A percentile compares a stretch with the other conserved stretches of the same genome.
phyloP scores from a whole-genome alignment of 1,284 basidiomycete genomes.

The Sanghuangporus baumii region DNA sequence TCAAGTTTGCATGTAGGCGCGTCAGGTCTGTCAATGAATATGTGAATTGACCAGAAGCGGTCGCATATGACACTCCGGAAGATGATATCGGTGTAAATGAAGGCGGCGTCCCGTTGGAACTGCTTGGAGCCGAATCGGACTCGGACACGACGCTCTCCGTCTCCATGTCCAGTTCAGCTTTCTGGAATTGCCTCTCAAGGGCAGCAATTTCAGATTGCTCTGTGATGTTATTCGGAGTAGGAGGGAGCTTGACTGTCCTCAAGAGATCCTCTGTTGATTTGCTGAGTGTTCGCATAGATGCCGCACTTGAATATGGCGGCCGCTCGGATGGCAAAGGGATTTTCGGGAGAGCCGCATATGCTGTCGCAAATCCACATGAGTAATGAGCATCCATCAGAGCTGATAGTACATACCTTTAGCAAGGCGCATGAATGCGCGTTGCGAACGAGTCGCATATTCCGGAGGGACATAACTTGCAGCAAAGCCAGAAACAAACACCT shows the following conservation, averaged over 20 bases:
- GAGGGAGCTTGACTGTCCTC: slow-evolving; percentile 43
- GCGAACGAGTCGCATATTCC: slow-evolving; percentile 63
- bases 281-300: slow-evolving; percentile 25
- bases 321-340: slow-evolving; percentile 26
- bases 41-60: slow-evolving; percentile 10
- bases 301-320: slow-evolving; percentile 18
- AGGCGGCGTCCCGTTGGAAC: slow-evolving; percentile 14
- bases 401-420: slow-evolving; percentile 55
- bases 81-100: slow-evolving; percentile 20
- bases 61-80: slow-evolving; percentile 3
- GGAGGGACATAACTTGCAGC: slow-evolving; percentile 57
- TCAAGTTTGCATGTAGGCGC: slow-evolving; percentile 66
- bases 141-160: slow-evolving; percentile 17
- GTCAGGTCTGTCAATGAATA: slow-evolving; percentile 33
- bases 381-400: slow-evolving; percentile 2
- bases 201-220: slow-evolving; percentile 51
- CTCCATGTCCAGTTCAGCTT: slow-evolving; percentile 25
- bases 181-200: slow-evolving; percentile 41
- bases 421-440: slow-evolving; percentile 68
- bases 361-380: slow-evolving; percentile 30
- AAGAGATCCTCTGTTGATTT: slow-evolving; percentile 46
- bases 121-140: slow-evolving; percentile 6
- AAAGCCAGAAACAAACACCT: slow-evolving; percentile 72
- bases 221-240: slow-evolving; percentile 51
- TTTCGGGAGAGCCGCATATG: slow-evolving; percentile 60